Conservation (phyloP, 2,329 filamentous ascomycete species). For the Fusarium sp. region DNA sequence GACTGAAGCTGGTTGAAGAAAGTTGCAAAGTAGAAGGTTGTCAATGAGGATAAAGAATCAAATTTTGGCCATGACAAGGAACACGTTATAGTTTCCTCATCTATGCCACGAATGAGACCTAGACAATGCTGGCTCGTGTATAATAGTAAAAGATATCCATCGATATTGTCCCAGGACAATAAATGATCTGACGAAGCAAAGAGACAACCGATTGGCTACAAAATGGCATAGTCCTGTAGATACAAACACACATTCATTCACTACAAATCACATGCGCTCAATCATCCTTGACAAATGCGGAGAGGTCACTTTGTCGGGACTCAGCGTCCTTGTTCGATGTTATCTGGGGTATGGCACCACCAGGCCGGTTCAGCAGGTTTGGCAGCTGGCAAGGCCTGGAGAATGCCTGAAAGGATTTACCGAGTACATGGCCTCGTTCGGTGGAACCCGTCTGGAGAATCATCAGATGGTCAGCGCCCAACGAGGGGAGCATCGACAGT, state of each 20-base stretch:
- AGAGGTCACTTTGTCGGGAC: slow-evolving; percentile 22
- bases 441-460: slow-evolving; percentile 36
- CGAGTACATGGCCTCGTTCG: slow-evolving; percentile 15
- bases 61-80: background rate
- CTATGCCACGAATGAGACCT: background rate
- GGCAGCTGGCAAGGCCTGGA: slow-evolving; percentile 10
- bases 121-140: background rate
- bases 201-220: background rate
- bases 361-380: slow-evolving; percentile 26
- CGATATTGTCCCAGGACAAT: background rate
- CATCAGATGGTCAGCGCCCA: slow-evolving; percentile 40
- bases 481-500: slow-evolving; percentile 34
- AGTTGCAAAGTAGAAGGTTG: background rate
- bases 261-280: slow-evolving; percentile 18
- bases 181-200: slow-evolving; percentile 1
- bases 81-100: background rate
- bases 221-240: background rate
- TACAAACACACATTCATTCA: background rate
- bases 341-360: slow-evolving; percentile 44
- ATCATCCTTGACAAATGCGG: background rate
- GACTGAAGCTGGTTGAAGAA: background rate
- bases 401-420: background rate
- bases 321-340: slow-evolving; percentile 39
- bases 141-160: background rate
- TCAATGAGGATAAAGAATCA: background rate